Percentiles rank a stretch among this genome's conserved stretches.
Evolutionary conservation across 2,329 filamentous ascomycete species (phyloP).

Genomic region (Gnomoniopsis sp.): DNA sequence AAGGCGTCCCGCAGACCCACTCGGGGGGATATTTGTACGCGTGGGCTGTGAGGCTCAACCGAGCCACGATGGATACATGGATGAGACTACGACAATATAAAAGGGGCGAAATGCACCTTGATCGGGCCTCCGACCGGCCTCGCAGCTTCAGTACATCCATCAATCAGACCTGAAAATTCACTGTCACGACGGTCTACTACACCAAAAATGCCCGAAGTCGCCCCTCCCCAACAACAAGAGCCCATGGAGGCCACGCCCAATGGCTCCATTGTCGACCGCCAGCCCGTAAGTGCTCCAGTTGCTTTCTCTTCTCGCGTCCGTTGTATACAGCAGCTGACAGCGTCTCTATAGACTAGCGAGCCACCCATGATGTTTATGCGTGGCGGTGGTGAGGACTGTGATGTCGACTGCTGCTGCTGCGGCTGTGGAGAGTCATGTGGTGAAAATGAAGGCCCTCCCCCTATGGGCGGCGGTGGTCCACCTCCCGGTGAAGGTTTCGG

Average conservation of each 20-base stretch:
- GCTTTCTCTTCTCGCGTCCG: not conserved
- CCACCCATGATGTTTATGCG: conserved; percentile 12
- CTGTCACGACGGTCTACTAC: not conserved
- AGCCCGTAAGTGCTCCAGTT: conserved; percentile 5
- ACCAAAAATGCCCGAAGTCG: conserved; percentile 14
- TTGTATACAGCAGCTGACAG: not conserved
- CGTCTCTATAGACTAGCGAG: not conserved
- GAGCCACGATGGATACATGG: not conserved
- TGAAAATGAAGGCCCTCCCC: not conserved
- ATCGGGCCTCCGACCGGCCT: too few relatives aligned
- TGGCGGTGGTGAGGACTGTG: conserved; percentile 15
- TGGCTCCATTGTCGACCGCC: not conserved
- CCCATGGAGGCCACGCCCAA: conserved; percentile 11
- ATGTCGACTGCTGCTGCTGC: conserved; percentile 6
- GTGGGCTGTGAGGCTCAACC: not conserved
- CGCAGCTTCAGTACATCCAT: not conserved
- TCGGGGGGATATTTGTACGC: conserved; percentile 3
- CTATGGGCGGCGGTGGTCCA: conserved; percentile 2
- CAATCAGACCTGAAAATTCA: not conserved
- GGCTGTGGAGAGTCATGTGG: conserved; percentile 8
- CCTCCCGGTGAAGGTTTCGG: conserved; percentile 1
- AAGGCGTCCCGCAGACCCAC: conserved; percentile 6
- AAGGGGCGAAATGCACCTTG: not conserved
- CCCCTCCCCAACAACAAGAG: conserved; percentile 12
- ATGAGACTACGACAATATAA: not conserved